phyloP scores from a whole-genome alignment of 169 alveolate species.

The Plasmodium cynomolgi region DNA sequence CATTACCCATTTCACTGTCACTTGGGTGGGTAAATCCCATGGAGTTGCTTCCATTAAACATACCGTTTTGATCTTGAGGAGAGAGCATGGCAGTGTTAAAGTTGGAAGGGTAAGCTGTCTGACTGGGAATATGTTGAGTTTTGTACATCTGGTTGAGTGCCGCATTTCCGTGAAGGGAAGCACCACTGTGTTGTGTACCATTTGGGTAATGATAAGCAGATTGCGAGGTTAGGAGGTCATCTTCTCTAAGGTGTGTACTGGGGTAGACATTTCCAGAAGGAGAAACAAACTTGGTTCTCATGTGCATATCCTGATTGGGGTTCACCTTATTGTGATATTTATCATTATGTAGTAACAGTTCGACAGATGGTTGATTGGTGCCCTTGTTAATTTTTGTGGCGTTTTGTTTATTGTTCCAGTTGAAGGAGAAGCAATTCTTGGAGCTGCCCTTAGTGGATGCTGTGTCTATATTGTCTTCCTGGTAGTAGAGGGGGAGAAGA shows the following conservation, averaged over 20 bases:
- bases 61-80: not conserved
- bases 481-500: constrained; percentile 50
- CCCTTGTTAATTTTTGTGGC: not conserved
- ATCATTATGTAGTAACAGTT: constrained; percentile 52
- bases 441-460: constrained; percentile 1
- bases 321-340: constrained; percentile 2
- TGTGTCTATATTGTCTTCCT: constrained; percentile 29
- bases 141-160: not conserved
- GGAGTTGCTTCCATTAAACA: not conserved
- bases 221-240: not conserved
- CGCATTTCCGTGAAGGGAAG: not conserved
- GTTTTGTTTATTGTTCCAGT: constrained; percentile 18
- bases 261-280: not conserved
- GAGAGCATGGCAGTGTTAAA: not conserved
- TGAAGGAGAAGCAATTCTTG: constrained; percentile 33
- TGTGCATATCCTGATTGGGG: not conserved
- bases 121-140: not conserved
- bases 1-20: not conserved
- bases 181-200: not conserved
- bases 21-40: not conserved
- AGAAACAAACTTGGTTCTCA: not conserved
- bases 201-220: not conserved
- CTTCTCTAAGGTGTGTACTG: not conserved
- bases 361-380: constrained; percentile 26
- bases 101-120: not conserved